Percentiles rank a stretch among this genome's conserved stretches.
Evolutionary conservation across 345 rosid species (phyloP).

Genomic region (Linum trigynum): DNA sequence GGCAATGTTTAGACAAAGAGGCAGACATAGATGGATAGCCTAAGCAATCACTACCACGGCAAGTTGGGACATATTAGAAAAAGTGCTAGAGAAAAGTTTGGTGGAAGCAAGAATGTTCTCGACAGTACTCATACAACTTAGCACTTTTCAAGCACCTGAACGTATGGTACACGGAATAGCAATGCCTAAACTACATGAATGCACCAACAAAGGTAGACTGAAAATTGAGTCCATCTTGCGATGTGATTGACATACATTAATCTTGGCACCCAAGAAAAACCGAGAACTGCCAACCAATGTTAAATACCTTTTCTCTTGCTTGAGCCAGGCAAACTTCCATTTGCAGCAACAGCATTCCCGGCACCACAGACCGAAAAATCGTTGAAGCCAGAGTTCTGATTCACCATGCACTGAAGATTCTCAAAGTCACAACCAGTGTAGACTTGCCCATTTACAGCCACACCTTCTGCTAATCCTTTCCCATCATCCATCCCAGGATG

Average conservation of each 20-base stretch:
- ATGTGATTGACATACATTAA: background rate
- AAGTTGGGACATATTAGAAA: background rate
- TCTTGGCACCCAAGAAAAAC: background rate
- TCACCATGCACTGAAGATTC: slow-evolving; percentile 45
- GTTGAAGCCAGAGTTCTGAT: slow-evolving; percentile 42
- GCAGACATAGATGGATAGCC: background rate
- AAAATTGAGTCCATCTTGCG: background rate
- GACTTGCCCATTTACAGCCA: slow-evolving; percentile 35
- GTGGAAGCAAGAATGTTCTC: background rate
- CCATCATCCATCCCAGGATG: slow-evolving; percentile 43
- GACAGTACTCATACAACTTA: background rate
- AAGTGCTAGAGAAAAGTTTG: background rate
- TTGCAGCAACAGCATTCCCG: slow-evolving; percentile 26
- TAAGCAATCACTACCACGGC: background rate
- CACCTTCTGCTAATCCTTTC: slow-evolving; percentile 46
- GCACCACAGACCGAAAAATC: slow-evolving; percentile 38
- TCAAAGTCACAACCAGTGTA: slow-evolving; percentile 59
- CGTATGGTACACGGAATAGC: background rate
- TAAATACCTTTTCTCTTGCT: slow-evolving; percentile 60
- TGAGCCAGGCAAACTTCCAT: slow-evolving; percentile 35
- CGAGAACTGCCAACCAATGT: slow-evolving; percentile 14
- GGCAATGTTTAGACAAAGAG: background rate
- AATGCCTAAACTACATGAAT: background rate
- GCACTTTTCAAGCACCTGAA: background rate
- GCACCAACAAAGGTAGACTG: background rate